These are phyloP conservation scores for Phaffomyces opuntiae DNA, from an alignment of 805 yeast species.

Conservation along the genomic window DNA sequence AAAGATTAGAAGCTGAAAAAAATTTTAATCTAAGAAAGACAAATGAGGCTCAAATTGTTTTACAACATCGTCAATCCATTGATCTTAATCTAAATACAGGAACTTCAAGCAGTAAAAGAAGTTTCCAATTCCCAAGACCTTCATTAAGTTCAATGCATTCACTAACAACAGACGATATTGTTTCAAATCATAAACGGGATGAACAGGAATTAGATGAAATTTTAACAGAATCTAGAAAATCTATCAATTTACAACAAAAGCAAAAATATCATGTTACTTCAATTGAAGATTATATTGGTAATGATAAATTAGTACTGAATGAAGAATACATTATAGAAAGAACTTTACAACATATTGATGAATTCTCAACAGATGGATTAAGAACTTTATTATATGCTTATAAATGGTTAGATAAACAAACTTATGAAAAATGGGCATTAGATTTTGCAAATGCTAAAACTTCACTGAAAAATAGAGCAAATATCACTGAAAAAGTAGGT, in stretches of 20 bases:
- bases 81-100: conserved; percentile 22
- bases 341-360: conserved; percentile 87
- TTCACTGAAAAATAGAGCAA: conserved; percentile 59
- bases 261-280: conserved; percentile 37
- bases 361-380: conserved; percentile 90
- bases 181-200: conserved; percentile 35
- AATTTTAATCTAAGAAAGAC: conserved; percentile 57
- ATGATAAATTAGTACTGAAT: conserved; percentile 54
- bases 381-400: conserved; percentile 83
- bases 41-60: conserved; percentile 69
- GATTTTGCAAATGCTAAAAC: conserved; percentile 73
- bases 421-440: conserved; percentile 59
- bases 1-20: conserved; percentile 54
- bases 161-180: conserved; percentile 36
- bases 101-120: conserved; percentile 22
- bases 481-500: conserved; percentile 65
- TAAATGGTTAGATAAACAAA: conserved; percentile 55
- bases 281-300: conserved; percentile 32
- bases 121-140: conserved; percentile 26
- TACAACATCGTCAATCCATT: conserved; percentile 48
- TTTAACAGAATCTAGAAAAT: conserved; percentile 44
- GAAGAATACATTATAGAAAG: conserved; percentile 75
- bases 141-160: conserved; percentile 20
- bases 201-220: conserved; percentile 49
- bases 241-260: conserved; percentile 53